Evolutionary conservation across 352 stramenopile species (phyloP), one percentile per base, ranked within the genome.

Genomic region (Labyrinthula sp.): DNA sequence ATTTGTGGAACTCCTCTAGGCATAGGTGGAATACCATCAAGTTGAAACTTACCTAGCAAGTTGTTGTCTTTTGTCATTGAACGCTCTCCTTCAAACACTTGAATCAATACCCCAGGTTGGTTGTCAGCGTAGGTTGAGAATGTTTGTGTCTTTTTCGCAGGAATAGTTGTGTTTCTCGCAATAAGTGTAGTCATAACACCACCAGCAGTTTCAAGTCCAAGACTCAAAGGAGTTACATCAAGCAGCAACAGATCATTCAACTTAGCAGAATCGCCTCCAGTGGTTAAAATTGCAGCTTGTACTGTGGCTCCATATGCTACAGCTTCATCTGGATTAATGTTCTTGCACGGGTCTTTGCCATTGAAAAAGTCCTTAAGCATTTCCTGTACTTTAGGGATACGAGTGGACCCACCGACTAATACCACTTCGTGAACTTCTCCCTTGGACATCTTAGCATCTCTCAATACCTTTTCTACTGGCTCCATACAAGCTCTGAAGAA

Each of bases 201-300:
- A 57, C 88, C 85, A 41, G 69, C 69, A 15, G 86, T 71, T 15
- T 73, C 79, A 14, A 92, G 63, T 15, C 79, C 86, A 15, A 91
- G 66, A 40, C 72, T 87, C 22, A 93, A 64, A 9, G 82, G 79
- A 26, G 78, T 79, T 33, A 86, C 81, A 59, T 92, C 83, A 48
- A 92, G 69, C 31, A 82, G 57, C 49, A 78, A 60, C 1, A 77
- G 56, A 2, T 86, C 71, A 41, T 78, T 62, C 28, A 60, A 64
- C 63, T 73, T 82, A 8, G 9, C 38, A 27, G 18, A 40, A 14
- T 60, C 75, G 41, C 78, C 67, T 20, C 82, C 82, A 15, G 34
- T 40, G 17, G 75, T 89, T 12, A 95, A 65, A 45, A 95, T 94
- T n/a, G 84, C 86, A n/a, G 78, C 87, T 62, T 95, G 82, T 27